Conservation (phyloP, 257 asterid genomes). For the Forsythia viridissima region DNA sequence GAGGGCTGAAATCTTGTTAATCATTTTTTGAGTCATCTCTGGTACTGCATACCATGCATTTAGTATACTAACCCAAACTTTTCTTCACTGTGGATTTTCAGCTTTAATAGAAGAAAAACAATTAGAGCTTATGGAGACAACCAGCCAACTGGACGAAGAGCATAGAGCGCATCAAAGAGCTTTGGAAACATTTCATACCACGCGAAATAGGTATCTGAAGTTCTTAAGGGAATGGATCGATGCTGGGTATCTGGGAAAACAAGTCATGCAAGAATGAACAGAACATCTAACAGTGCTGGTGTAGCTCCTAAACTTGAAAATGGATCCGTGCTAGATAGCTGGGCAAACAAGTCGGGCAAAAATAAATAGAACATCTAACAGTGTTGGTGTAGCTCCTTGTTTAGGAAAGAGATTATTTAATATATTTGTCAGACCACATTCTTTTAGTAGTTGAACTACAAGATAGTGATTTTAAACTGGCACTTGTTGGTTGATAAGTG, state of each 20-base stretch:
- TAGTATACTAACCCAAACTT: neutral
- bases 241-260: neutral
- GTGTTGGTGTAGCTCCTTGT: neutral
- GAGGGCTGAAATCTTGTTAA: neutral
- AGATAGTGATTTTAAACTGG: neutral
- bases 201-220: conserved; percentile 14
- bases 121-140: conserved; percentile 13
- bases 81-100: neutral
- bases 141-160: neutral
- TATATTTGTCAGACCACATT: neutral
- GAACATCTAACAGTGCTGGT: neutral
- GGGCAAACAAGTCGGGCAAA: neutral
- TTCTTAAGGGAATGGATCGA: conserved; percentile 10
- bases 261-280: neutral
- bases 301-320: neutral
- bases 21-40: neutral
- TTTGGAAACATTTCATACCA: neutral
- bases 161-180: neutral
- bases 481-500: neutral
- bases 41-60: neutral
- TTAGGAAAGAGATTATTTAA: neutral
- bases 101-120: conserved; percentile 5
- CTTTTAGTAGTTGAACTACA: neutral
- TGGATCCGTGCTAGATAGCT: neutral
- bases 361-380: neutral